Base-by-base conservation (phyloP, 1,139 yeast species). In the Diutina sp. region DNA sequence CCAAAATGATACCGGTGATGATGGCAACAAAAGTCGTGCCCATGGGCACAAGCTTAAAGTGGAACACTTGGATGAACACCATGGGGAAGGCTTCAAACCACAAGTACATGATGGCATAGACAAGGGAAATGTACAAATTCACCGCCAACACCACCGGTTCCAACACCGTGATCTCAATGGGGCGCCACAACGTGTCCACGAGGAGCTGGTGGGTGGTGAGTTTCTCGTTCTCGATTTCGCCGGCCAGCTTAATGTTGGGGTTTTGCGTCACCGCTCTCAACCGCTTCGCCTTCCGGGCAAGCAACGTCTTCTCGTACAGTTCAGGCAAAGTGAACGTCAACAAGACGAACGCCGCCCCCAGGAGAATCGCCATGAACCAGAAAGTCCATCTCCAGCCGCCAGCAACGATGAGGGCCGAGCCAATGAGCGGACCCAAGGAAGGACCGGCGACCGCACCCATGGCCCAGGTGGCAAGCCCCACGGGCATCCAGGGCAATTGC, bases 81-180 rank as follows among this genome's bases (percentile, higher is more conserved):
- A 82, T 72, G 8, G 88, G 87, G 66, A 80, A 78, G 0, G 83
- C 84, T 65, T 83, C 87, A 62, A 83, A 80, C 74, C 79, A 83
- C 55, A 82, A 69, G 63, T 82, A 83, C 64, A 79, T 65, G 44
- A 80, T 67, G 38, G 84, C 76, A 66, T 83, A 83, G 21, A 78
- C 72, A 63, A 83, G 67, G 2, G 85, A 77, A 61, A 79, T 69
- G 65, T 83, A 82, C 25, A 78, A 41, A 62, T 82, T 69, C 62
- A 77, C 69, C 66, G 75, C 62, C 65, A 83, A 57, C 58, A 76
- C 74, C 55, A 77, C 73, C 50, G 80, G 77, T 67, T 80, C 77
- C 60, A 66, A 66, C 11, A 77, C 60, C 6, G 73, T 68, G 52
- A 78, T 71, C 59, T 73, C 74, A 56, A 78, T 56, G 2, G 83